Evolutionary conservation across 192 early-diverging fungal genomes (phyloP).

Genomic region (Fimicolochytrium jonesii): DNA sequence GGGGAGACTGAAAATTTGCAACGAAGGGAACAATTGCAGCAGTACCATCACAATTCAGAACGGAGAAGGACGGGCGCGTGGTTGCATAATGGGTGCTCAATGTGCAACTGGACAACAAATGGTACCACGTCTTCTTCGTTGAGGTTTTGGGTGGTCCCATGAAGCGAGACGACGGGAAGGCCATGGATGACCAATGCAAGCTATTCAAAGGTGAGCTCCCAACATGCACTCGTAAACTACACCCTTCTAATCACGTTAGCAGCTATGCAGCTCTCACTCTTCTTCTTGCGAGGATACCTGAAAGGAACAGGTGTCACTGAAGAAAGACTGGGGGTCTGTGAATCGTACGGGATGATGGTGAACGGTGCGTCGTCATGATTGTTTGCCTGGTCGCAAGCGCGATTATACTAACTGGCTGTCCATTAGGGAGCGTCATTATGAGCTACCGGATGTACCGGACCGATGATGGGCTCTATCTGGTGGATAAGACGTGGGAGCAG

Average conservation of each 20-base stretch:
- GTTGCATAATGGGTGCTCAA: not conserved
- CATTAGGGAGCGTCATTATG: no score
- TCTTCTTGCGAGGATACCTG: not conserved
- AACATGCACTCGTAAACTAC: no score
- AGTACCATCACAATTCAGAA: not conserved
- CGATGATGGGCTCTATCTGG: not conserved
- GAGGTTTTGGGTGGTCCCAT: not conserved
- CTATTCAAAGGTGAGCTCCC: no score
- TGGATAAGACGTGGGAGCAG: not conserved
- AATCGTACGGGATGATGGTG: no score
- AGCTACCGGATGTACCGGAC: not conserved
- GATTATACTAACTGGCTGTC: no score
- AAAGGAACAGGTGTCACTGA: not conserved
- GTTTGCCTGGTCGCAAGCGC: no score
- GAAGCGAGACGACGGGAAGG: not conserved
- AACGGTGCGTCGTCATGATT: no score
- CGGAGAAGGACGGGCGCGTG: not conserved
- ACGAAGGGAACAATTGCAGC: not conserved
- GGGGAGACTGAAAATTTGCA: not conserved
- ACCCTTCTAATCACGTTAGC: no score
- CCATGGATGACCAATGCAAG: not conserved
- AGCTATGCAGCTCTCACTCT: not conserved
- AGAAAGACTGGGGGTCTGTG: no score
- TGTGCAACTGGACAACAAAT: not conserved
- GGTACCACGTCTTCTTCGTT: slow-evolving; percentile 1